Percentiles rank a stretch among this genome's conserved stretches.
phyloP scores from a whole-genome alignment of 2,329 filamentous ascomycete species.

The Elsinoe fawcettii region DNA sequence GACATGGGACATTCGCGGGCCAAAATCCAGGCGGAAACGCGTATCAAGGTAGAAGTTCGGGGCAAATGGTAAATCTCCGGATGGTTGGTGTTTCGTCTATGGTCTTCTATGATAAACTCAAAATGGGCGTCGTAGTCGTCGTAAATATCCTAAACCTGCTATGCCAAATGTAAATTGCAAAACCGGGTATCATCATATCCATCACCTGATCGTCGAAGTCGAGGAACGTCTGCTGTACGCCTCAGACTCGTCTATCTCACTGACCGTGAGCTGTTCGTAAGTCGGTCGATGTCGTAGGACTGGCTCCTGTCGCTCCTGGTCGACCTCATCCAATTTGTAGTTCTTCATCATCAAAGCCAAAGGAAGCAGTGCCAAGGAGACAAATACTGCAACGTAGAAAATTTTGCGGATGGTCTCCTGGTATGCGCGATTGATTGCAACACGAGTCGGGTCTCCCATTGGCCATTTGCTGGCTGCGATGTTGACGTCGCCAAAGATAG shows the following conservation, averaged over 20 bases:
- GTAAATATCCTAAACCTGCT: conserved; percentile 1
- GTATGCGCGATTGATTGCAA: conserved; percentile 57
- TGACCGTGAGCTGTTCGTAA: conserved; percentile 12
- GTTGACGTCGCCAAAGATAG: conserved; percentile 47
- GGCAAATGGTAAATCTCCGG: neutral
- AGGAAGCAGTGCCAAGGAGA: conserved; percentile 49
- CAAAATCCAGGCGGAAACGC: neutral
- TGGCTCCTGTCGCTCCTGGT: conserved; percentile 1
- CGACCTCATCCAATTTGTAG: conserved; percentile 46
- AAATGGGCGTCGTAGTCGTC: neutral
- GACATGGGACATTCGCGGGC: neutral
- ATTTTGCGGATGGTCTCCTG: conserved; percentile 57
- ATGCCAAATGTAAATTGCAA: neutral
- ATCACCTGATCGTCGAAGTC: neutral
- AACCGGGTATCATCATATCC: neutral
- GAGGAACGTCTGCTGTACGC: conserved; percentile 12
- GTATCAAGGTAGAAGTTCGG: neutral
- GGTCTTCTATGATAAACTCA: neutral
- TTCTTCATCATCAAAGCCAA: conserved; percentile 50
- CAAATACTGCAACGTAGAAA: conserved; percentile 47
- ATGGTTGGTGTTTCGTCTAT: neutral
- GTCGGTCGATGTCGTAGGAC: conserved; percentile 4
- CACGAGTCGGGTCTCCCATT: conserved; percentile 48
- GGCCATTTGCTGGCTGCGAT: conserved; percentile 46
- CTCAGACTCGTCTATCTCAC: conserved; percentile 11